Base-by-base conservation (phyloP, 805 yeast genomes). In the Candida sakaeoensis region DNA sequence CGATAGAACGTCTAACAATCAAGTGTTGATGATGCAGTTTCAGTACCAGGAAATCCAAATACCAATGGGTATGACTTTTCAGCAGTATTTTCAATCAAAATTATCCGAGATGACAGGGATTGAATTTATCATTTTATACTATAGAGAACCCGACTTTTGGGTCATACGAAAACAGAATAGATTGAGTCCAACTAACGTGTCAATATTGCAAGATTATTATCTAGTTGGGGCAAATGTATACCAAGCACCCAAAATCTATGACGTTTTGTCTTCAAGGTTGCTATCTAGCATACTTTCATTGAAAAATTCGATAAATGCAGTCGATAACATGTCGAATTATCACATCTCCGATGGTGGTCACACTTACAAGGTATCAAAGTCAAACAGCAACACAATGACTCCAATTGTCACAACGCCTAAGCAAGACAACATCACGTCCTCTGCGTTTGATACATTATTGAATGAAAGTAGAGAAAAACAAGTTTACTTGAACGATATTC, bases 71-170 rank as follows among this genome's bases (percentile, higher is more conserved):
- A 27, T 35, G 26, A 37, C 47, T 16, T 51, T 52, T 45, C 66
- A 64, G 40, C 58, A 54, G 40, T 65, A 60, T 45, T 57, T 69
- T 41, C 79, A 77, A 43, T 62, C 69, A 21, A 87, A 85, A 51
- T 70, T 93, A 44, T 60, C 68, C 39, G 85, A 84, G 47, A 81
- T 93, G 86, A 76, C 73, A 21, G 99, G 99, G 0, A 60, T 81
- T 1, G 99, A 93, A 61, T 93, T 86, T 52, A 79, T 86, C 1
- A 72, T 93, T 6, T 80, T 80, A 0, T 68, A 75, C 45, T 79
- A 82, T 2, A 68, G 88, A 29, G 98, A 90, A 50, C 98, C 97
- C 0, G 96, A 88, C 52, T 78, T 88, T 49, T 93, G 98, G 97
- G 73, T 91, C 19, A 77, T 91, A 8, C 72, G 95, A 42, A 89